Evolutionary conservation across 495 filamentous ascomycete genomes (phyloP).

Genomic region (Cairneyella variabilis): DNA sequence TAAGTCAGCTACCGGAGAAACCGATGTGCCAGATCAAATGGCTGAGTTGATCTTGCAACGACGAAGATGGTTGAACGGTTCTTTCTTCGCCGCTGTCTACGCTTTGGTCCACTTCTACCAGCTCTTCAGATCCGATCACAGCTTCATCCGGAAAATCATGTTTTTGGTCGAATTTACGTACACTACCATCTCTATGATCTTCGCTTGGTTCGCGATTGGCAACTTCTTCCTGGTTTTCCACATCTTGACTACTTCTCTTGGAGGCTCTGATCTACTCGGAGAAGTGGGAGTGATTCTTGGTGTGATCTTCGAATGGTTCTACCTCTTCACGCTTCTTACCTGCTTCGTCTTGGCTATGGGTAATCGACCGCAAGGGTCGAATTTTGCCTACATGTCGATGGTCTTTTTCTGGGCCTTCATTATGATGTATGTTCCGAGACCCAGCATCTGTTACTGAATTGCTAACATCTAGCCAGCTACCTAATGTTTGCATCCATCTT

Average conservation of each 20-base stretch:
- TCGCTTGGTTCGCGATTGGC: conserved; percentile 98
- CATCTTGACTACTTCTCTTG: conserved; percentile 86
- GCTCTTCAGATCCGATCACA: conserved; percentile 89
- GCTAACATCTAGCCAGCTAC: conserved; percentile 50
- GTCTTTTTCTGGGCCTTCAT: conserved; percentile 95
- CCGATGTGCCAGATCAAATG: conserved; percentile 94
- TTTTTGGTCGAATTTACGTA: conserved; percentile 91
- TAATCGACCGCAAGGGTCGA: conserved; percentile 92
- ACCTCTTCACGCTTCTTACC: conserved; percentile 83
- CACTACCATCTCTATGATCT: conserved; percentile 93
- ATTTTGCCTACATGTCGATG: conserved; percentile 92
- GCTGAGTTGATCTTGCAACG: conserved; percentile 94
- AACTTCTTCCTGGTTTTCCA: conserved; percentile 99
- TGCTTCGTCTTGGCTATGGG: conserved; percentile 96
- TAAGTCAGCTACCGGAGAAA: conserved; percentile 93
- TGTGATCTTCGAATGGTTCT: conserved; percentile 94
- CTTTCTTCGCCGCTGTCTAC: conserved; percentile 97
- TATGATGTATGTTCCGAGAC: conserved; percentile 64
- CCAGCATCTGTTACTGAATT: background rate
- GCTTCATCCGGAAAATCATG: conserved; percentile 78
- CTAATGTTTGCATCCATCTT: conserved; percentile 92
- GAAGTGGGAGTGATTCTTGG: conserved; percentile 73
- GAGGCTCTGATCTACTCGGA: conserved; percentile 61
- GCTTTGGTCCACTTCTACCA: conserved; percentile 91
- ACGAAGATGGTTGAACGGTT: conserved; percentile 96